phyloP scores from a whole-genome alignment of 192 early-diverging fungal species.

The Umbelopsis ramanniana region DNA sequence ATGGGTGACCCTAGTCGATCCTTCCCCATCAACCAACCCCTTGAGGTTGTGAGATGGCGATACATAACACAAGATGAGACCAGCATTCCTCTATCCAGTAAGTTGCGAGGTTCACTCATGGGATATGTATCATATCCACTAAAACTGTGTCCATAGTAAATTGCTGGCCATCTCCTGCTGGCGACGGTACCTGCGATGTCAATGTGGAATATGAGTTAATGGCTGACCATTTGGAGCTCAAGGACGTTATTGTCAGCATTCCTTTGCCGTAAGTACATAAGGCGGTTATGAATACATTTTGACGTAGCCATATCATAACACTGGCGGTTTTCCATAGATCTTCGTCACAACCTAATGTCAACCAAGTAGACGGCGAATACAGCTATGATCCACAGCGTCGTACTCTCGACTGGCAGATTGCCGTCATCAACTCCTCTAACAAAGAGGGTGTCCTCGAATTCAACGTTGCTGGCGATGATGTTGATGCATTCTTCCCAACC shows the following conservation, averaged over 20 bases:
- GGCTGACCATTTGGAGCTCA: conserved; percentile 74
- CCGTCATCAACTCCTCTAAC: conserved; percentile 79
- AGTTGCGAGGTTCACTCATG: conserved; percentile 12
- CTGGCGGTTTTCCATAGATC: conserved; percentile 44
- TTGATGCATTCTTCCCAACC: conserved; percentile 87
- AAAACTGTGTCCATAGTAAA: conserved; percentile 65
- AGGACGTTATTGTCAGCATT: conserved; percentile 87
- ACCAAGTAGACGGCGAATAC: conserved; percentile 84
- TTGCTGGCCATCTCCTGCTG: conserved; percentile 96
- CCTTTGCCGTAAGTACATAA: conserved; percentile 76
- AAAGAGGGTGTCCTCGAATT: conserved; percentile 86
- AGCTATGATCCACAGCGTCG: conserved; percentile 71
- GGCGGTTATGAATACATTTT: not conserved
- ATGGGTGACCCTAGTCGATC: conserved; percentile 81
- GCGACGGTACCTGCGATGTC: conserved; percentile 87
- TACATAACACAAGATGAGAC: conserved; percentile 82
- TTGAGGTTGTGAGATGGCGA: conserved; percentile 92
- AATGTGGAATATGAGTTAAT: conserved; percentile 97
- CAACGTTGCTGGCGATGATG: conserved; percentile 74
- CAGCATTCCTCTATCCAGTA: conserved; percentile 81
- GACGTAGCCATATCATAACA: not conserved
- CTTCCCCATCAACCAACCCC: conserved; percentile 85
- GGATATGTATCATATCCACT: not conserved
- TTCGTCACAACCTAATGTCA: conserved; percentile 71
- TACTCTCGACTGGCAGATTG: conserved; percentile 85